These are phyloP conservation scores for Hypoxylon perforatum DNA, from an alignment of 495 filamentous ascomycete genomes.

Conservation along the genomic window DNA sequence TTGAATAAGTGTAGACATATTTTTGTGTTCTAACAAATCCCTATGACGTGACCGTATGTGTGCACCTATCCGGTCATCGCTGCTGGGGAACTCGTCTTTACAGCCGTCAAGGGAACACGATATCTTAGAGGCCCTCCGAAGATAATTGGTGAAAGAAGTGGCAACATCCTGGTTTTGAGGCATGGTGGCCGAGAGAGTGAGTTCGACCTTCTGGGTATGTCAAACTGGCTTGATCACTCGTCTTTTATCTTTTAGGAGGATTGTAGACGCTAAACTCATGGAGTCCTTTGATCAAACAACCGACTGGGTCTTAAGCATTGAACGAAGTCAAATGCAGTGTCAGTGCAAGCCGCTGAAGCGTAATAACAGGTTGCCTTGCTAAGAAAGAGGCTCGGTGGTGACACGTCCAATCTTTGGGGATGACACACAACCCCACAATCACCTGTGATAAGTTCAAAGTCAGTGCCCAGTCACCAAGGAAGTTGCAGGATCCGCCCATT, in stretches of 20 bases:
- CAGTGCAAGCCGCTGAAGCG: neutral
- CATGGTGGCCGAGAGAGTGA: conserved; percentile 23
- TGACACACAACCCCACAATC: too few relatives aligned
- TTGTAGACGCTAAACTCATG: conserved; percentile 14
- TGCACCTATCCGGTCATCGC: conserved; percentile 35
- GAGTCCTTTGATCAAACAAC: neutral
- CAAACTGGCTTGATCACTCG: conserved; percentile 1
- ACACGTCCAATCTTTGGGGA: too few relatives aligned
- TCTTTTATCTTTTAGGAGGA: conserved; percentile 31
- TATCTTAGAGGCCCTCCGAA: conserved; percentile 35
- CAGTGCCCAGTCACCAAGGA: too few relatives aligned
- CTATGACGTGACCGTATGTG: conserved; percentile 33
- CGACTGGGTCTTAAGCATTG: too few relatives aligned
- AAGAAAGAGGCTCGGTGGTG: too few relatives aligned
- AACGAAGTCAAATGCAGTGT: too few relatives aligned
- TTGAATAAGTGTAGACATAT: conserved; percentile 33
- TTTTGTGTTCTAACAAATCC: conserved; percentile 26
- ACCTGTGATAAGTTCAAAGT: too few relatives aligned
- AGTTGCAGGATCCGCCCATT: too few relatives aligned
- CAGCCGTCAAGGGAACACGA: conserved; percentile 30
- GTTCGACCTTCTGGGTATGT: neutral
- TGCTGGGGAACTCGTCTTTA: conserved; percentile 24
- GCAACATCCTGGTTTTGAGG: conserved; percentile 39
- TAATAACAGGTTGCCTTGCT: neutral
- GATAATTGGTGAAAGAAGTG: conserved; percentile 34